phyloP scores from a whole-genome alignment of 331 rosid species.

The Dryas integrifolia region DNA sequence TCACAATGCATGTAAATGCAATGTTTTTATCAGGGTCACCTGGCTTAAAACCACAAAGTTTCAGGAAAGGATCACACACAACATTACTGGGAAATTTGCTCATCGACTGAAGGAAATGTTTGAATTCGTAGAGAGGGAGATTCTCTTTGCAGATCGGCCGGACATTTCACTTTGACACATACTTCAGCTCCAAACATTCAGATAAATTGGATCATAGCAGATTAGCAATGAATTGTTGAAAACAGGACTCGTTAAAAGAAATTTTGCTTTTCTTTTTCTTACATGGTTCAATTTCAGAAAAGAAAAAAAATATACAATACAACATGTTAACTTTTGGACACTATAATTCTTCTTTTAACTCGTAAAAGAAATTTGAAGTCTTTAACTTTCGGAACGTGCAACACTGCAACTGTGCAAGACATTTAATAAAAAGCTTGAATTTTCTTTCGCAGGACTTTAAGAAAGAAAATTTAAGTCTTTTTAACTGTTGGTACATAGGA shows the following conservation, averaged over 20 bases:
- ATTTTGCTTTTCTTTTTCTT: neutral
- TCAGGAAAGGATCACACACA: constrained; percentile 53
- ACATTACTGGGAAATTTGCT: constrained; percentile 52
- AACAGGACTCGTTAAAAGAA: neutral
- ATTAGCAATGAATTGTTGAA: neutral
- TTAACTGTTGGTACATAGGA: too few species aligned
- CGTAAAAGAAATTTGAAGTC: too few species aligned
- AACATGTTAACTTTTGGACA: too few species aligned
- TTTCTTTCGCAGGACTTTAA: too few species aligned
- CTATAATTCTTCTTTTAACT: too few species aligned
- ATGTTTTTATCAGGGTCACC: constrained; percentile 42
- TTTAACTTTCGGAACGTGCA: too few species aligned
- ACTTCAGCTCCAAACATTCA: neutral
- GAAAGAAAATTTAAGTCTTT: too few species aligned
- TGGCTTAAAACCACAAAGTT: constrained; percentile 59
- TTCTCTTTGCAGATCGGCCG: constrained; percentile 25
- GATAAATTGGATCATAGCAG: neutral
- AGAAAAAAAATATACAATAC: too few species aligned
- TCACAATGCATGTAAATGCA: constrained; percentile 52
- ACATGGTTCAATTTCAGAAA: too few species aligned
- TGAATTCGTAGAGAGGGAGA: constrained; percentile 43
- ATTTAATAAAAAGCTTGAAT: too few species aligned
- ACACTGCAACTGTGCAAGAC: too few species aligned
- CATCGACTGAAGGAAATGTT: constrained; percentile 40
- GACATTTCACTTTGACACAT: neutral